phyloP scores from a whole-genome alignment of 2,329 filamentous ascomycete species.

The Pseudohalonectria lignicola region DNA sequence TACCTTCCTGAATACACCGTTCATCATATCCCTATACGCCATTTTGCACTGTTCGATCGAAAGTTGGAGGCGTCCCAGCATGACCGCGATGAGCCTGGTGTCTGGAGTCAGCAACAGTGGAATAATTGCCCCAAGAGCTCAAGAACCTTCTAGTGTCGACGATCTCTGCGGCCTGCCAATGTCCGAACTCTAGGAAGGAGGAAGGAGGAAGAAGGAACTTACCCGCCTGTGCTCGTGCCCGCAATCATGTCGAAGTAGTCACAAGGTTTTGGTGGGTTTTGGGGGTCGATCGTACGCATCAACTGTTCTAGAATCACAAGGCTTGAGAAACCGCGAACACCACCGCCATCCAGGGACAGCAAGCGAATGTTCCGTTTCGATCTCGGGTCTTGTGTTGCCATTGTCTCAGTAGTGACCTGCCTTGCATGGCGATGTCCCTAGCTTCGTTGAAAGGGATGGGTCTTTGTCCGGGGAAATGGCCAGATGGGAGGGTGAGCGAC shows the following conservation, averaged over 20 bases:
- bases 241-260: conserved; percentile 27
- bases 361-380: too few species aligned
- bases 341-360: not conserved
- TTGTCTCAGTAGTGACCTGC: too few species aligned
- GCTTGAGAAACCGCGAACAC: not conserved
- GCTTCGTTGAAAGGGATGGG: too few species aligned
- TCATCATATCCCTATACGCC: conserved; percentile 25
- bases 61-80: conserved; percentile 34
- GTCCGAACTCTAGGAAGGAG: too few species aligned
- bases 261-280: conserved; percentile 19
- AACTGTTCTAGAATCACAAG: not conserved
- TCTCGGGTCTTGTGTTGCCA: too few species aligned
- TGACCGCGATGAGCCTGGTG: conserved; percentile 31
- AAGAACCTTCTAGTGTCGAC: too few species aligned
- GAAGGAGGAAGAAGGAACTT: too few species aligned
- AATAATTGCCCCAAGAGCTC: too few species aligned
- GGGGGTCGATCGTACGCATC: not conserved
- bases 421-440: too few species aligned
- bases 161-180: too few species aligned
- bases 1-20: conserved; percentile 20
- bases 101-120: not conserved
- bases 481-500: too few species aligned
- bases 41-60: conserved; percentile 27
- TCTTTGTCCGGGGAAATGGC: too few species aligned
- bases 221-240: conserved; percentile 24